A percentile compares a stretch with the other conserved stretches of the same genome.
These are phyloP conservation scores for Beauveria australis DNA, from an alignment of 2,329 filamentous ascomycete species.

Conservation along the genomic window DNA sequence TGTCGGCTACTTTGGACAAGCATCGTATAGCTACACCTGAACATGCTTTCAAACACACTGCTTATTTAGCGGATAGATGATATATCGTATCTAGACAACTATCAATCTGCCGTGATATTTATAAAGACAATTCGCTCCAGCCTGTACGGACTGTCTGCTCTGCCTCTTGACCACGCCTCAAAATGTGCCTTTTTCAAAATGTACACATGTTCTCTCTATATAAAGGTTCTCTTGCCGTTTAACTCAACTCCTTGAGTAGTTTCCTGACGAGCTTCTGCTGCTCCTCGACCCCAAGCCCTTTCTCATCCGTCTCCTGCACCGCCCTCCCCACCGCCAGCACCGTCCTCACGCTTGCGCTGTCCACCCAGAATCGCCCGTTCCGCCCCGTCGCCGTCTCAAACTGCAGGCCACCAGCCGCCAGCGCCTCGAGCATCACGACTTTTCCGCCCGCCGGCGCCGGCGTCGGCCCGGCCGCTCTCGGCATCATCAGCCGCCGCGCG, in stretches of 20 bases:
- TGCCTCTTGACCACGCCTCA: neutral
- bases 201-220: too few species aligned
- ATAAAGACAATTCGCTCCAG: too few species aligned
- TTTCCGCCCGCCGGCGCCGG: conserved; percentile 31
- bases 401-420: conserved; percentile 66
- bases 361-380: conserved; percentile 89
- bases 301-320: conserved; percentile 68
- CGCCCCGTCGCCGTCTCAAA: conserved; percentile 92
- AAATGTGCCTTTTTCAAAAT: neutral
- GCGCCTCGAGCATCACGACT: conserved; percentile 67
- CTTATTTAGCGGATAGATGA: too few species aligned
- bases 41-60: too few species aligned
- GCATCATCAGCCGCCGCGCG: conserved; percentile 68
- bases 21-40: too few species aligned
- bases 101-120: too few species aligned
- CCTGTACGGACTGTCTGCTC: too few species aligned
- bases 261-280: conserved; percentile 65
- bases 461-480: conserved; percentile 35
- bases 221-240: conserved; percentile 15
- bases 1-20: too few species aligned
- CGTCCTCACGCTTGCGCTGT: conserved; percentile 58
- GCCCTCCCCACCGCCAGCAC: conserved; percentile 73
- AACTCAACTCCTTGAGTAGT: conserved; percentile 51
- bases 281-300: conserved; percentile 51
- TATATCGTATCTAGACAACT: too few species aligned